Conservation (phyloP, 352 stramenopile species). For the Globisporangium perplexum region DNA sequence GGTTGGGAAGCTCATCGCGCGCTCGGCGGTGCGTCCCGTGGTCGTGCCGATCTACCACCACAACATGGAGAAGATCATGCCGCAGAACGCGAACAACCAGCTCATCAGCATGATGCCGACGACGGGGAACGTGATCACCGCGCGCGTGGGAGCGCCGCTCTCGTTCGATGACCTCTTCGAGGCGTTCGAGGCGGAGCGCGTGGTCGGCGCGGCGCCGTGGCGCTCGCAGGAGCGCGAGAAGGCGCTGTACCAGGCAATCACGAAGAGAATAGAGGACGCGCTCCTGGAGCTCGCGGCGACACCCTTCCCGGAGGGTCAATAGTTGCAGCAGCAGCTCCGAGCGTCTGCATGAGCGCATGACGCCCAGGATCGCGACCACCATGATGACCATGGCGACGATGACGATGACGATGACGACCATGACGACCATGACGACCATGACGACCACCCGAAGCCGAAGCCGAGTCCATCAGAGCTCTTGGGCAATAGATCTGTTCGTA, state of each 20-base stretch:
- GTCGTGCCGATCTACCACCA: slow-evolving; percentile 85
- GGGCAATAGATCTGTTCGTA: too few species aligned
- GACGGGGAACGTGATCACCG: slow-evolving; percentile 40
- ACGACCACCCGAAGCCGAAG: too few species aligned
- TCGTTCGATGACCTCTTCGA: slow-evolving; percentile 82
- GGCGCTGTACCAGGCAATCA: slow-evolving; percentile 80
- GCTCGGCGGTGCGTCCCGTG: slow-evolving; percentile 54
- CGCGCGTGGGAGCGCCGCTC: slow-evolving; percentile 71
- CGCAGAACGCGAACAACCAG: slow-evolving; percentile 68
- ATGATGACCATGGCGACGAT: background rate
- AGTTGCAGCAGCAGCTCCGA: background rate
- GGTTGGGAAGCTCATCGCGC: slow-evolving; percentile 81
- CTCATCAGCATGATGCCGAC: slow-evolving; percentile 60
- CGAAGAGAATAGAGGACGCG: slow-evolving; percentile 72
- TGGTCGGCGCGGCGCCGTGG: slow-evolving; percentile 42
- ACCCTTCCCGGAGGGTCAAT: slow-evolving; percentile 1
- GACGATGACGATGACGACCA: too few species aligned
- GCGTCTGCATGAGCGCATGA: too few species aligned
- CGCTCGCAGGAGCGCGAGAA: slow-evolving; percentile 61
- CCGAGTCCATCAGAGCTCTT: background rate
- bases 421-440: too few species aligned
- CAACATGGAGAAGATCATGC: slow-evolving; percentile 87
- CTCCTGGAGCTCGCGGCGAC: slow-evolving; percentile 57
- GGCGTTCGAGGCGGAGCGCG: slow-evolving; percentile 38
- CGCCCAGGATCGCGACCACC: too few species aligned